Evolutionary conservation across 768 basidiomycete genomes (phyloP), one percentile per base, ranked within the genome.

Genomic region (Mrakia frigida): DNA sequence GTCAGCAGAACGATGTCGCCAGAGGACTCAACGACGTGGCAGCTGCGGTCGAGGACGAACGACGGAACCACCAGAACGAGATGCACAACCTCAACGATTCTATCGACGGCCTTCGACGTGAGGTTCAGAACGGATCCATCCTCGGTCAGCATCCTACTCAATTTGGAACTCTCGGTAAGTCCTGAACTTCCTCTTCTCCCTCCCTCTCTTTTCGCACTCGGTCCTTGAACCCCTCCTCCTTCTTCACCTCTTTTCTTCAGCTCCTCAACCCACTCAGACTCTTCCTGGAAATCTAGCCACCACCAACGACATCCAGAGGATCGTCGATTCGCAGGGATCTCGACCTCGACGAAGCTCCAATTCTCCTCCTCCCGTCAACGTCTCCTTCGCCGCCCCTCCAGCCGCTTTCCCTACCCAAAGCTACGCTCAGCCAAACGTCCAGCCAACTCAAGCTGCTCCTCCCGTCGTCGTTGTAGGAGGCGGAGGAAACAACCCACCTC

Each of bases 21-120:
- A 16, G 37, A 68, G 65, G 65, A 14, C 37, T 68, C 21, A 68
- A 68, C 35, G 37, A 68, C 65, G 35, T 68, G 39, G 35, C 65
- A 2, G 65, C 35, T 23, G 65, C 65, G 0, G 65, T 68, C 43
- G 61, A 67, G 46, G 61, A 74, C 31, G 41, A 74, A n/a, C 31
- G 53, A 9, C 61, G 46, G 14, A 16, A 43, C 18, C 61, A 59
- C 7, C 72, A 31, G 39, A 68, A 37, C 65, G 65, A 68, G 37
- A 25, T 68, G 65, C 65, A 68, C 65, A 68, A 68, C 65, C 65
- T 68, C 65, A 68, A 68, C 65, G 65, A 68, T 39, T 68, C 65
- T 13, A 68, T 68, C 65, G 65, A 68, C 25, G 37, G 37, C 23
- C 65, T 68, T 39, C 65, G 65, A 0, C 65, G 65, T 5, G 65